Conservation (phyloP, 78 protist genomes). For the Pirum gemmata region DNA sequence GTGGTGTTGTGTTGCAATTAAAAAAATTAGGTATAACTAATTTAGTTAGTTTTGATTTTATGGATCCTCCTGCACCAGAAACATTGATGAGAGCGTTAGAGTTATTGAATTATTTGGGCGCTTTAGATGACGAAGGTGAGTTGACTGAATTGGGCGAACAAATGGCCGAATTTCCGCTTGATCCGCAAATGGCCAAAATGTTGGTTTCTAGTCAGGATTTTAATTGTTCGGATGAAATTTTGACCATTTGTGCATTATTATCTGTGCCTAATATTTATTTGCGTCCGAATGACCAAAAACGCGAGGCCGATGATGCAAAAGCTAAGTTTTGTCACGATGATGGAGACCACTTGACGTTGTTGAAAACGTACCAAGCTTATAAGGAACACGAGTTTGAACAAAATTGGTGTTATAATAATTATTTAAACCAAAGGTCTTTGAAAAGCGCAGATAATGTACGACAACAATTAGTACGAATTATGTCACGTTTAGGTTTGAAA, state of each 20-base stretch:
- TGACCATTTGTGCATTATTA: constrained; percentile 85
- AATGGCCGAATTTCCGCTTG: constrained; percentile 96
- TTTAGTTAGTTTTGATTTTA: constrained; percentile 91
- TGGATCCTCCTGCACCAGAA: constrained; percentile 98
- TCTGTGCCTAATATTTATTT: constrained; percentile 76
- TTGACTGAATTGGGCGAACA: constrained; percentile 63
- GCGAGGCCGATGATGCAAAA: constrained; percentile 74
- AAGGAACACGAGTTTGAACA: constrained; percentile 52
- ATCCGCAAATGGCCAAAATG: constrained; percentile 92
- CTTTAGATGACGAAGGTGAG: constrained; percentile 88
- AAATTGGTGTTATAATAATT: constrained; percentile 57
- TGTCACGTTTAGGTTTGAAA: constrained; percentile 5
- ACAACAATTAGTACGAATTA: constrained; percentile 72
- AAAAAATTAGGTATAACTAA: constrained; percentile 88
- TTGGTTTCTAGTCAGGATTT: constrained; percentile 55
- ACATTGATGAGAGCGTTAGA: constrained; percentile 92
- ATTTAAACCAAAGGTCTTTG: constrained; percentile 77
- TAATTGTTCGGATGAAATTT: constrained; percentile 83
- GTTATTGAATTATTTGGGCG: constrained; percentile 93
- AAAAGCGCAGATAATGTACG: constrained; percentile 86
- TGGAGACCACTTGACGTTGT: constrained; percentile 96
- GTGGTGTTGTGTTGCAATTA: constrained; percentile 35
- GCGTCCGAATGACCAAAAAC: constrained; percentile 79
- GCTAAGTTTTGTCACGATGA: constrained; percentile 81
- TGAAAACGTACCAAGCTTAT: constrained; percentile 91